Evolutionary conservation across 2,329 filamentous ascomycete genomes (phyloP).

Genomic region (Diaporthe sp.): DNA sequence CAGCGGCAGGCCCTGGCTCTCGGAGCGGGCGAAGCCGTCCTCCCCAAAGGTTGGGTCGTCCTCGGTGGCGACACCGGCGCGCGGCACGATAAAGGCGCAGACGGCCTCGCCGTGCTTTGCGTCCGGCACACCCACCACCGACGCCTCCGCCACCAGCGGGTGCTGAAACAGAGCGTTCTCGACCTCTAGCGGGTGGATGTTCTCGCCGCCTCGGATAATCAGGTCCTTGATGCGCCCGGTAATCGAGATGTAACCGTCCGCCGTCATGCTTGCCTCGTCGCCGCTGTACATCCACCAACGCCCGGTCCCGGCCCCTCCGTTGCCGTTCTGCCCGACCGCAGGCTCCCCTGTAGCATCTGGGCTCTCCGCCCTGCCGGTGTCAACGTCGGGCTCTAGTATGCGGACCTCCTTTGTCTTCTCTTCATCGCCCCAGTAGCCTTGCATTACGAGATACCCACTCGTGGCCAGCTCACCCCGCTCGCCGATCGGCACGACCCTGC

Average conservation of each 20-base stretch:
- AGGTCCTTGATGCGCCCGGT: constrained; percentile 95
- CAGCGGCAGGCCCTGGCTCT: constrained; percentile 28
- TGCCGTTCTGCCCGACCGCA: not conserved
- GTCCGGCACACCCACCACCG: constrained; percentile 88
- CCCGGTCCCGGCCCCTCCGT: constrained; percentile 58
- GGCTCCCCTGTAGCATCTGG: constrained; percentile 39
- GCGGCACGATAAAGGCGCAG: constrained; percentile 81
- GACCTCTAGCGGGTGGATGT: constrained; percentile 93
- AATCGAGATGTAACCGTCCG: constrained; percentile 86
- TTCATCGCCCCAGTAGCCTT: constrained; percentile 87
- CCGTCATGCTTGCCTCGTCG: constrained; percentile 90
- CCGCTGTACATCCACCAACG: constrained; percentile 91
- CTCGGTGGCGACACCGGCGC: constrained; percentile 52
- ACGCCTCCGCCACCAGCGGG: constrained; percentile 78
- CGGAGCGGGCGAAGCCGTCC: constrained; percentile 44
- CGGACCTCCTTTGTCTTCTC: constrained; percentile 78
- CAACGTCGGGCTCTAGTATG: constrained; percentile 52
- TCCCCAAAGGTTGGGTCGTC: constrained; percentile 45
- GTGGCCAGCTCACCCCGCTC: constrained; percentile 86
- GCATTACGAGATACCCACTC: constrained; percentile 89
- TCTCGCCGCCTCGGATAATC: constrained; percentile 95
- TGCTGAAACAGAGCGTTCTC: constrained; percentile 89
- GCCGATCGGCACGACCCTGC: constrained; percentile 71
- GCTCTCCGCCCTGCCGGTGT: constrained; percentile 43
- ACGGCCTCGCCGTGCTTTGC: constrained; percentile 88